Evolutionary conservation across 352 stramenopile species (phyloP).

Genomic region (Plasmopara viticola): DNA sequence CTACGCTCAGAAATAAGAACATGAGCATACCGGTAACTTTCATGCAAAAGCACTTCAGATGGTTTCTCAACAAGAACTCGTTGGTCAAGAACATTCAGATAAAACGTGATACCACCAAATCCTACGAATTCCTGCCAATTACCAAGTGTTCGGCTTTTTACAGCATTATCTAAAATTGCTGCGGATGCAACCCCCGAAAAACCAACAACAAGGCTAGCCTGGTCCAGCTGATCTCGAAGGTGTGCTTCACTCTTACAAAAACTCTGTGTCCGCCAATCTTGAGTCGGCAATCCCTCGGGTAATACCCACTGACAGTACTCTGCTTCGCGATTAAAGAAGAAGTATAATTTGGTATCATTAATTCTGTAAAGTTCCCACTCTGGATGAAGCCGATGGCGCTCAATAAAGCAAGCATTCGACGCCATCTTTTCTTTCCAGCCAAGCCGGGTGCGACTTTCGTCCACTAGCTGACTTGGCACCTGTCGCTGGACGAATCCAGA

Average conservation of each 20-base stretch:
- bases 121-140: constrained; percentile 47
- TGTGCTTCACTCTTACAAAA: constrained; percentile 44
- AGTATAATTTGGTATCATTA: constrained; percentile 52
- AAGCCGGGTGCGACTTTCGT: constrained; percentile 27
- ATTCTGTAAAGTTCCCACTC: constrained; percentile 62
- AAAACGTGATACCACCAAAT: constrained; percentile 50
- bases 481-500: constrained; percentile 65
- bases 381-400: constrained; percentile 36
- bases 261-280: constrained; percentile 49
- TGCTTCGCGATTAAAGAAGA: constrained; percentile 61
- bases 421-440: constrained; percentile 68
- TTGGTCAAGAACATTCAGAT: constrained; percentile 29
- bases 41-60: constrained; percentile 33
- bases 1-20: constrained; percentile 43
- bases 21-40: constrained; percentile 52
- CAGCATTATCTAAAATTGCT: constrained; percentile 34
- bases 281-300: constrained; percentile 20
- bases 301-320: constrained; percentile 52
- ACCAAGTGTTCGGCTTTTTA: constrained; percentile 36
- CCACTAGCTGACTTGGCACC: constrained; percentile 37
- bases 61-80: constrained; percentile 51
- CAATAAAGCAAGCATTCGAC: constrained; percentile 38
- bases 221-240: constrained; percentile 43
- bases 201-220: constrained; percentile 30
- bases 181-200: constrained; percentile 36